phyloP scores from a whole-genome alignment of 2,329 filamentous ascomycete species.

The Pyrenochaeta sp. region DNA sequence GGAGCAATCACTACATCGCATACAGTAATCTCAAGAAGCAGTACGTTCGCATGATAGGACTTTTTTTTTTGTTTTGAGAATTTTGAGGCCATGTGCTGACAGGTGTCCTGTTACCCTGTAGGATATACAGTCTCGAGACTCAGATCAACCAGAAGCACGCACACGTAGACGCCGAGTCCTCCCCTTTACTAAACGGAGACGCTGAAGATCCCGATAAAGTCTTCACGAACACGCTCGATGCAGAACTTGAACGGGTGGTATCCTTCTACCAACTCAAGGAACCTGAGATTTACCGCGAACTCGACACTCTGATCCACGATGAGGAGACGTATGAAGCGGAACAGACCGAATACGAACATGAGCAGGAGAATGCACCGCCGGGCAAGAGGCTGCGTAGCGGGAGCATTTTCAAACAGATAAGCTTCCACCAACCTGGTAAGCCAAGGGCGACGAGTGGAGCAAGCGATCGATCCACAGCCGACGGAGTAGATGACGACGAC shows the following conservation, averaged over 20 bases:
- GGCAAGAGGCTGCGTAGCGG: slow-evolving; percentile 53
- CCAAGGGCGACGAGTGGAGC: slow-evolving; percentile 56
- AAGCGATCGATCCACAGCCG: slow-evolving; percentile 52
- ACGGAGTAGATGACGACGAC: slow-evolving; percentile 60
- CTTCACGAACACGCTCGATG: slow-evolving; percentile 82
- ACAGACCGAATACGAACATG: slow-evolving; percentile 46
- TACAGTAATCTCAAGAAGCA: slow-evolving; percentile 99
- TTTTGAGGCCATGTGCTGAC: slow-evolving; percentile 26
- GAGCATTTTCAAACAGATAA: slow-evolving; percentile 64
- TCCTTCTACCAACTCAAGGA: slow-evolving; percentile 93
- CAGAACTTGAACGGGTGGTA: slow-evolving; percentile 92
- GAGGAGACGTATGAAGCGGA: slow-evolving; percentile 73
- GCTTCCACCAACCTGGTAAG: slow-evolving; percentile 54
- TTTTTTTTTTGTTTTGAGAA: background rate
- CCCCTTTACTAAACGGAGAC: slow-evolving; percentile 77
- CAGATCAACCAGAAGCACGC: slow-evolving; percentile 69
- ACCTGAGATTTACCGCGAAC: slow-evolving; percentile 82
- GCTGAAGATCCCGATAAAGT: slow-evolving; percentile 76
- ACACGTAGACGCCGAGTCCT: slow-evolving; percentile 77
- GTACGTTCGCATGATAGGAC: slow-evolving; percentile 60
- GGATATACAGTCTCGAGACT: slow-evolving; percentile 96
- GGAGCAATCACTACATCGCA: slow-evolving; percentile 97
- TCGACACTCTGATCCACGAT: slow-evolving; percentile 78
- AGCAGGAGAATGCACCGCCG: slow-evolving; percentile 49
- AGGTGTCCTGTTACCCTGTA: slow-evolving; percentile 48